phyloP scores from a whole-genome alignment of 768 basidiomycete species.

The Kwoniella heveanensis region DNA sequence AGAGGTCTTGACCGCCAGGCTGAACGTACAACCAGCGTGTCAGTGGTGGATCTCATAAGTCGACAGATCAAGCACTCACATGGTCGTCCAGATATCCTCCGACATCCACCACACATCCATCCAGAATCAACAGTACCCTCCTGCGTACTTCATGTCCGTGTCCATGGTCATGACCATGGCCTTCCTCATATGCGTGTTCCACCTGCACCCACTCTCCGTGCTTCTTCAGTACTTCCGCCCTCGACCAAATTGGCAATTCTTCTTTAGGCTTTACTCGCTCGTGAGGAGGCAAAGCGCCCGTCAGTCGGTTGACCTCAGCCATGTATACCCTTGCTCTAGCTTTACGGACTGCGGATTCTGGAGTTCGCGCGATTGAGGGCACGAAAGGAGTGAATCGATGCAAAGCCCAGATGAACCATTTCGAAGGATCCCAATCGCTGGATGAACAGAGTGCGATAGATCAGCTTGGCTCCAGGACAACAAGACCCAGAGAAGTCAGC shows the following conservation, averaged over 20 bases:
- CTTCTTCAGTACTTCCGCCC: conserved; percentile 33
- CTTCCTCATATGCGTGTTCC: conserved; percentile 11
- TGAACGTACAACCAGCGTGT: conserved; percentile 41
- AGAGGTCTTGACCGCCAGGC: conserved; percentile 67
- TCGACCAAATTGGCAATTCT: conserved; percentile 46
- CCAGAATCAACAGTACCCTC: conserved; percentile 61
- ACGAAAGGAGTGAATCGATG: conserved; percentile 56
- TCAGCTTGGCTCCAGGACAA: conserved; percentile 35
- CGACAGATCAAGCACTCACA: conserved; percentile 62
- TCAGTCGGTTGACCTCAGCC: conserved; percentile 46
- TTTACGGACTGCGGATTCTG: conserved; percentile 44
- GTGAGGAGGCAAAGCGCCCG: conserved; percentile 24
- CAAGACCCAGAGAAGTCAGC: not conserved
- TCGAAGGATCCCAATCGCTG: conserved; percentile 76
- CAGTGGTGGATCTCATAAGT: not conserved
- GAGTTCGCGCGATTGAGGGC: conserved; percentile 47
- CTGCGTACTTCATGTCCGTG: conserved; percentile 16
- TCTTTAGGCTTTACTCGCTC: conserved; percentile 28
- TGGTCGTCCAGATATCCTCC: conserved; percentile 68
- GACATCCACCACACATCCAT: conserved; percentile 67
- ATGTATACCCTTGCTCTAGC: conserved; percentile 48
- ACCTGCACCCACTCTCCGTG: conserved; percentile 41
- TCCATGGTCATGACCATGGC: not conserved
- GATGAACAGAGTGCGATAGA: conserved; percentile 47
- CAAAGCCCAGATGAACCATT: conserved; percentile 70